Percentiles rank a stretch among this genome's conserved stretches.
Evolutionary conservation across 2,329 filamentous ascomycete species (phyloP).

Genomic region (Trichoderma harzianum): DNA sequence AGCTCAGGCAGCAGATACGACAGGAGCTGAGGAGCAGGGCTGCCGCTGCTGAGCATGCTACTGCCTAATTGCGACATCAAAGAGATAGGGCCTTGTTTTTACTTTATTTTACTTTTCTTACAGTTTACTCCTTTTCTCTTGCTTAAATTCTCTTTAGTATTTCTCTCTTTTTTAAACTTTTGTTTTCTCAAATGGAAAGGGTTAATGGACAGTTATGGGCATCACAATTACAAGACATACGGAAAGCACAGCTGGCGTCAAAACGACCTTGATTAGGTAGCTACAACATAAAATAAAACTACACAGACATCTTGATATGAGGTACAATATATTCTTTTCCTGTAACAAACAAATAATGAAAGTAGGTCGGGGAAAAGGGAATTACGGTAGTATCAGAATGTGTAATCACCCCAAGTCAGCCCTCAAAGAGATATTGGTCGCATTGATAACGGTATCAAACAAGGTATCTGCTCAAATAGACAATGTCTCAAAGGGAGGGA

Average conservation of each 20-base stretch:
- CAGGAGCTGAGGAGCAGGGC: conserved; percentile 50
- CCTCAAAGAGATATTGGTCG: conserved; percentile 10
- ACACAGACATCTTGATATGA: not conserved
- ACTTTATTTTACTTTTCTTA: no score
- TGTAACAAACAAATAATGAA: conserved; percentile 1
- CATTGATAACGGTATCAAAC: conserved; percentile 25
- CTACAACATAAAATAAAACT: not conserved
- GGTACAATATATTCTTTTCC: conserved; percentile 7
- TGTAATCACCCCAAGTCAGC: not conserved
- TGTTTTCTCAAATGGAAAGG: not conserved
- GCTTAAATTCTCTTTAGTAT: not conserved
- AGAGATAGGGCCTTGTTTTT: not conserved
- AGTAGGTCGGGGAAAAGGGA: not conserved
- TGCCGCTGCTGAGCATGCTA: not conserved
- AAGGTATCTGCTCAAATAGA: conserved; percentile 37
- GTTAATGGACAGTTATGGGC: not conserved
- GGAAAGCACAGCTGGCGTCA: not conserved
- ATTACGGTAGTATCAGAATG: conserved; percentile 10
- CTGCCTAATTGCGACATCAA: not conserved
- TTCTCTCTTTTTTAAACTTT: not conserved
- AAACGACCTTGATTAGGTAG: not conserved
- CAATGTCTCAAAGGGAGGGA: conserved; percentile 28
- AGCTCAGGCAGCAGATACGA: conserved; percentile 63
- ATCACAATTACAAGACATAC: not conserved
- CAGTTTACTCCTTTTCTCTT: not conserved